Percentiles rank a stretch among this genome's conserved stretches.
Evolutionary conservation across 2,329 filamentous ascomycete genomes (phyloP).

Genomic region (Aschersonia sp.): DNA sequence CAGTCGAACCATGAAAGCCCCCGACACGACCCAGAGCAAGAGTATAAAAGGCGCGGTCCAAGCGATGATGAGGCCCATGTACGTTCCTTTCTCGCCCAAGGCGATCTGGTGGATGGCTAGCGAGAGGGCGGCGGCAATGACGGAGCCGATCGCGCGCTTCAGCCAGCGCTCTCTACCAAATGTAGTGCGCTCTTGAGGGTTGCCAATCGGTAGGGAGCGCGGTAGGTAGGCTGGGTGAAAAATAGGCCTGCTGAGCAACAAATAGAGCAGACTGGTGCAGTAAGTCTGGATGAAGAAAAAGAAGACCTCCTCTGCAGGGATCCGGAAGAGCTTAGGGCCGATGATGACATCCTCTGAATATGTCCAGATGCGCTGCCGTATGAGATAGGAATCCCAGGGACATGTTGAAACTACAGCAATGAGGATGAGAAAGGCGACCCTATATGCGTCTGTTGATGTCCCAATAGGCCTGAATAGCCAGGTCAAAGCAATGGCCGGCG

Average conservation of each 20-base stretch:
- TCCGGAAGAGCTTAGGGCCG: constrained; percentile 46
- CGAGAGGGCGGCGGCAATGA: not conserved
- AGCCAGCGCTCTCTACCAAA: not conserved
- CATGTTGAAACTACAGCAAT: constrained; percentile 51
- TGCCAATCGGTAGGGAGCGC: not conserved
- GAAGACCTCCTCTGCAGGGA: constrained; percentile 60
- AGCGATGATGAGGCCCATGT: constrained; percentile 53
- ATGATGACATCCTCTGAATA: constrained; percentile 53
- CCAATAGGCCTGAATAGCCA: constrained; percentile 31
- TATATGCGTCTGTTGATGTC: constrained; percentile 47
- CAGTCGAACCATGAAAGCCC: constrained; percentile 1
- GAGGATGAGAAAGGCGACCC: constrained; percentile 37
- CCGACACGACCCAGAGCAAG: constrained; percentile 17
- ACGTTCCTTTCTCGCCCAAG: constrained; percentile 36
- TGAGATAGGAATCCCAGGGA: constrained; percentile 66
- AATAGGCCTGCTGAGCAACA: constrained; percentile 50
- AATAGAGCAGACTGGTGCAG: constrained; percentile 54
- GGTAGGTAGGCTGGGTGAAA: constrained; percentile 31
- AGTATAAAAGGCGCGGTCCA: constrained; percentile 56
- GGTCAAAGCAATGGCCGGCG: constrained; percentile 2
- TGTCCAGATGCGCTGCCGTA: constrained; percentile 53
- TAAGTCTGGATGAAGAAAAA: constrained; percentile 70
- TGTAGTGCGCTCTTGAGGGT: not conserved
- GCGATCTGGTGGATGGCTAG: not conserved
- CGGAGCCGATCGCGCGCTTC: not conserved